A percentile compares a stretch with the other conserved stretches of the same genome.
These are phyloP conservation scores for Acer saccharum DNA, from an alignment of 345 rosid genomes.

Conservation along the genomic window DNA sequence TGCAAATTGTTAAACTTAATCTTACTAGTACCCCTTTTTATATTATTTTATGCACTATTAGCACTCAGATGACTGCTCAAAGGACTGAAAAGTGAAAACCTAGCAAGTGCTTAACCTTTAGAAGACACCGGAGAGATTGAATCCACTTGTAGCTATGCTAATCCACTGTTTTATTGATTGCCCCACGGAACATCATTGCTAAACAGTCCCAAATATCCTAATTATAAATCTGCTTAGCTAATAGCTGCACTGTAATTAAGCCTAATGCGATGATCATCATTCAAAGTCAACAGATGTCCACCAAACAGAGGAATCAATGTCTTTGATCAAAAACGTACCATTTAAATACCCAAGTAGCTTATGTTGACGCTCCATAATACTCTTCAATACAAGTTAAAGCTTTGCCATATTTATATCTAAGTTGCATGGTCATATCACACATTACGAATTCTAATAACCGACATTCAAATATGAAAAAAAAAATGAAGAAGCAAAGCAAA, in stretches of 20 bases:
- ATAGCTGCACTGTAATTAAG: not conserved
- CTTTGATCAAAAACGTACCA: not conserved
- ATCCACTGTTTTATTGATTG: not conserved
- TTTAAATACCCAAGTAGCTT: not conserved
- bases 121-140: not conserved
- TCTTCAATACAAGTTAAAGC: not conserved
- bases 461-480: not conserved
- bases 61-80: not conserved
- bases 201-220: not conserved
- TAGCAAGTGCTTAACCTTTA: not conserved
- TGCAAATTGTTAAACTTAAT: not conserved
- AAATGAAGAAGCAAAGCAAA: not conserved
- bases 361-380: not conserved
- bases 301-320: conserved; percentile 9
- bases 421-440: not conserved
- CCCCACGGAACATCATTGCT: not conserved
- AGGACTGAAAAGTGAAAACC: not conserved
- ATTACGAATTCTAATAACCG: not conserved
- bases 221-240: not conserved
- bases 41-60: not conserved
- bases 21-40: not conserved
- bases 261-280: conserved; percentile 4
- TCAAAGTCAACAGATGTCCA: not conserved
- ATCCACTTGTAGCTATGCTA: not conserved
- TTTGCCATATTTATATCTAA: not conserved